These are phyloP conservation scores for Wolfiporia cocos DNA, from an alignment of 1,284 basidiomycete species.

Conservation along the genomic window DNA sequence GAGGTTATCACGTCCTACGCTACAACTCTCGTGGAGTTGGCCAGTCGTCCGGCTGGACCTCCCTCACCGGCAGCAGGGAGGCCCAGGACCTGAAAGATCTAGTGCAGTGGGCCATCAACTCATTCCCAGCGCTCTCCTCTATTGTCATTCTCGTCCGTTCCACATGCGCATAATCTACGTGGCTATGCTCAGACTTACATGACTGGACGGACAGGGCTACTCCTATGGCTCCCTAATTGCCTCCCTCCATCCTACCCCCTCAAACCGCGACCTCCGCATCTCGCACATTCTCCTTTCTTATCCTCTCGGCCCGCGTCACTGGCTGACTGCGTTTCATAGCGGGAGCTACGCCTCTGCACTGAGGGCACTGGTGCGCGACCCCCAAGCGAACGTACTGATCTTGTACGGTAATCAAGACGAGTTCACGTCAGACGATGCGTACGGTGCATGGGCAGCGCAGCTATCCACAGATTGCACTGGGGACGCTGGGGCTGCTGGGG, in stretches of 20 bases:
- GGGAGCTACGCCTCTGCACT: conserved; percentile 45
- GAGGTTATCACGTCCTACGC: conserved; percentile 52
- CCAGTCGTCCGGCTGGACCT: conserved; percentile 59
- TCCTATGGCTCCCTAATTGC: conserved; percentile 74
- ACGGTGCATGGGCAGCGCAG: conserved; percentile 46
- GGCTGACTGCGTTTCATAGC: conserved; percentile 65
- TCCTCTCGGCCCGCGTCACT: conserved; percentile 60
- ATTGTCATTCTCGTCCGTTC: conserved; percentile 48
- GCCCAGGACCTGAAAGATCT: conserved; percentile 59
- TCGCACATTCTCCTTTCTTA: conserved; percentile 73
- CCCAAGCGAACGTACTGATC: conserved; percentile 47
- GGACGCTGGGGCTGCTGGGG: neutral
- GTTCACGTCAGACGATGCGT: conserved; percentile 54
- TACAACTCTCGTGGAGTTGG: conserved; percentile 79
- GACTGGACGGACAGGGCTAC: conserved; percentile 51
- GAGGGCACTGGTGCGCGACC: conserved; percentile 38
- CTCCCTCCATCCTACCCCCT: conserved; percentile 51
- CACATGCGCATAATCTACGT: too few relatives aligned
- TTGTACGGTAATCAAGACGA: conserved; percentile 68
- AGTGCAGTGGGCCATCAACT: conserved; percentile 47
- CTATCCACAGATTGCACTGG: conserved; percentile 25
- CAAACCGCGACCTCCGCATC: conserved; percentile 42
- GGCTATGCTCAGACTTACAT: too few relatives aligned
- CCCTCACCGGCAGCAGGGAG: conserved; percentile 65
- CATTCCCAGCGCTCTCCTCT: conserved; percentile 36